Conservation (phyloP, 345 rosid genomes). For the Psidium friedrichsthalianum region DNA sequence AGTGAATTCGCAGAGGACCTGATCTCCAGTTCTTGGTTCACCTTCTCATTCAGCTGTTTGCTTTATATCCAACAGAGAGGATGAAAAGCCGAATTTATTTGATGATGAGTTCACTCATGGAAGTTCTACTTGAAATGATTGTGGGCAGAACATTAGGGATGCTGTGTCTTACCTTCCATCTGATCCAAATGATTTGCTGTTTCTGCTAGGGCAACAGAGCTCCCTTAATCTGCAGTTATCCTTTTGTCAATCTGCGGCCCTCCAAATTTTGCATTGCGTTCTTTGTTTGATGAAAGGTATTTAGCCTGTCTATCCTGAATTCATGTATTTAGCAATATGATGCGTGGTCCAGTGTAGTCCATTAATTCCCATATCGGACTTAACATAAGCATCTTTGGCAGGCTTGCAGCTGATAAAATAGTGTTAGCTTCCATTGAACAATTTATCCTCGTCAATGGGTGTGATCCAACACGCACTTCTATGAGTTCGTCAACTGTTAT, state of each 20-base stretch:
- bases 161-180: constrained; percentile 59
- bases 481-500: constrained; percentile 14
- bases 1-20: constrained; percentile 43
- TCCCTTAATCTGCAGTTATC: constrained; percentile 38
- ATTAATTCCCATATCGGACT: not conserved
- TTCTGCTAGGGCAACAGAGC: constrained; percentile 79
- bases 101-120: constrained; percentile 70
- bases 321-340: not conserved
- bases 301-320: constrained; percentile 1
- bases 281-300: constrained; percentile 73
- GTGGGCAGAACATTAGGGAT: constrained; percentile 51
- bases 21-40: constrained; percentile 73
- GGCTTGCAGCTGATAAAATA: constrained; percentile 80
- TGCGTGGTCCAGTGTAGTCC: not conserved
- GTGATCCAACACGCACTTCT: constrained; percentile 10
- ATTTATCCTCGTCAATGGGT: constrained; percentile 56
- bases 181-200: constrained; percentile 75
- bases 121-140: constrained; percentile 43
- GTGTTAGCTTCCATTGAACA: constrained; percentile 75
- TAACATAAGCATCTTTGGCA: constrained; percentile 23
- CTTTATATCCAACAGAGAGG: constrained; percentile 53
- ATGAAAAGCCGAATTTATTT: constrained; percentile 61
- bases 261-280: constrained; percentile 58
- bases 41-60: constrained; percentile 65
- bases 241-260: constrained; percentile 61